These are phyloP conservation scores for Ceratocystis harringtonii DNA, from an alignment of 2,329 filamentous ascomycete species.

Conservation along the genomic window DNA sequence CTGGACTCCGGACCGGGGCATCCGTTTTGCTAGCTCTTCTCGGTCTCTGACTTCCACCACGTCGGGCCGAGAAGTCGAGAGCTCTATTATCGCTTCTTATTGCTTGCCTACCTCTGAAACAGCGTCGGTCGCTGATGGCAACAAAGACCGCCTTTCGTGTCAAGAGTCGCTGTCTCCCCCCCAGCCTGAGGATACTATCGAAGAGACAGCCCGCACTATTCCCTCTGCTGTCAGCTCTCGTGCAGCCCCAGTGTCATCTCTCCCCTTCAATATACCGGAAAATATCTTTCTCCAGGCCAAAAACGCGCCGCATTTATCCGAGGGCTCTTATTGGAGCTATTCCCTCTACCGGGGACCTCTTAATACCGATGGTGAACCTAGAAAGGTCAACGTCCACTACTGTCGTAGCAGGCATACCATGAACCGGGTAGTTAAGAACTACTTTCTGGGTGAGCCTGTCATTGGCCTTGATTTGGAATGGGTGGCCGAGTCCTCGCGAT, in stretches of 20 bases:
- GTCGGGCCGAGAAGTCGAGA: background rate
- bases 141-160: background rate
- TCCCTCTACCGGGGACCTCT: conserved; percentile 44
- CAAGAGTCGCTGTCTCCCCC: background rate
- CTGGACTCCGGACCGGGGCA: conserved; percentile 10
- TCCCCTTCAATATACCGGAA: conserved; percentile 34
- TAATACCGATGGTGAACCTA: conserved; percentile 26
- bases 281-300: conserved; percentile 35
- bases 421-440: conserved; percentile 44
- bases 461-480: conserved; percentile 90
- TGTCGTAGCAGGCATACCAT: conserved; percentile 53
- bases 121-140: background rate
- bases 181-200: background rate
- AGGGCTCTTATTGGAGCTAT: conserved; percentile 52
- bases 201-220: conserved; percentile 7
- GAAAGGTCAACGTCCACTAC: conserved; percentile 58
- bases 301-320: conserved; percentile 29
- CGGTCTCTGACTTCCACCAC: background rate
- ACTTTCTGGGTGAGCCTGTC: conserved; percentile 54
- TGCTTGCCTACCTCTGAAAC: background rate
- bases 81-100: background rate
- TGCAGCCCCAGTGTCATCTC: conserved; percentile 26
- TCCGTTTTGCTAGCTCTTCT: conserved; percentile 6
- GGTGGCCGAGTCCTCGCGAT: conserved; percentile 38
- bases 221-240: conserved; percentile 17